These are phyloP conservation scores for Penicillium canescens DNA, from an alignment of 495 filamentous ascomycete species.

Conservation along the genomic window DNA sequence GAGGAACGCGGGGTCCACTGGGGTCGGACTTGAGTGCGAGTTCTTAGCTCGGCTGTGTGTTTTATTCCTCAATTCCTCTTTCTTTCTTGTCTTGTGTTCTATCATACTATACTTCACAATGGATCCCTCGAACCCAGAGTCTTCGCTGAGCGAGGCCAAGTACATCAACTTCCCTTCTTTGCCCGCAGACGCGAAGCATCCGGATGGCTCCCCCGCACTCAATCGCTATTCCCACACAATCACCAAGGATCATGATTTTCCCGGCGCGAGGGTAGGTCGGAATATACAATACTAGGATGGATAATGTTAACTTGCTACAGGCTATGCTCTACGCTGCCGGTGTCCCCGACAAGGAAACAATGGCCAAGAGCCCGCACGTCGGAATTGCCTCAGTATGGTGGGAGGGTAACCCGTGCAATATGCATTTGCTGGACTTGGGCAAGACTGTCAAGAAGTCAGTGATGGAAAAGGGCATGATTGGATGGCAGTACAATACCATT, in stretches of 20 bases:
- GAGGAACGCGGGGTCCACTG: constrained; percentile 21
- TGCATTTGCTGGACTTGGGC: constrained; percentile 76
- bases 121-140: constrained; percentile 25
- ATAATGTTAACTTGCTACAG: constrained; percentile 36
- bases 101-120: constrained; percentile 11
- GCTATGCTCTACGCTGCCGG: constrained; percentile 97
- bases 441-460: constrained; percentile 87
- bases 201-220: constrained; percentile 62
- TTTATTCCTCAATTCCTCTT: not conserved
- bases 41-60: constrained; percentile 3
- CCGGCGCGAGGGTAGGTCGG: constrained; percentile 77
- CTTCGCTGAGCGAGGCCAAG: constrained; percentile 44
- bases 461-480: constrained; percentile 81
- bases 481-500: constrained; percentile 92
- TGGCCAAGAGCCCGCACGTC: constrained; percentile 90
- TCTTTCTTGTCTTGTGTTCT: not conserved
- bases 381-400: constrained; percentile 93
- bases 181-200: constrained; percentile 53
- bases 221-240: constrained; percentile 73
- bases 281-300: not conserved
- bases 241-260: constrained; percentile 86
- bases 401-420: constrained; percentile 94
- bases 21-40: constrained; percentile 25
- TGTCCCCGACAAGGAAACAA: constrained; percentile 76
- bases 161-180: constrained; percentile 64